These are phyloP conservation scores for Huntiella decipiens DNA, from an alignment of 2,329 filamentous ascomycete species.

Conservation along the genomic window DNA sequence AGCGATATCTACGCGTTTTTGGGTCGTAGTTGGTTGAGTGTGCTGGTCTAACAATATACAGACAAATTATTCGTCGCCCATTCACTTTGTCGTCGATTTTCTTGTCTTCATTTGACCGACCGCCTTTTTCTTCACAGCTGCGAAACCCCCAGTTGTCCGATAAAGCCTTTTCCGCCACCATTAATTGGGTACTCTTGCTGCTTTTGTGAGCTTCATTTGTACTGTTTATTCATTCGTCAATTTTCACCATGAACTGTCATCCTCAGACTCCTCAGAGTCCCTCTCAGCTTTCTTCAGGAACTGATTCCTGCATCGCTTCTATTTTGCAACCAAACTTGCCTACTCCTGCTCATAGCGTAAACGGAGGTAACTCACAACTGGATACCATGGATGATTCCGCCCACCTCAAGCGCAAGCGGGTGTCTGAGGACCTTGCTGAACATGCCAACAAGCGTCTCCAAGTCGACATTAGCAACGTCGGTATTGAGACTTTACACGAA, in stretches of 20 bases:
- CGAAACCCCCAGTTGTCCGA: background rate
- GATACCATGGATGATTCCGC: conserved; percentile 24
- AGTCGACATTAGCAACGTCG: conserved; percentile 32
- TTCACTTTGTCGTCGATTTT: background rate
- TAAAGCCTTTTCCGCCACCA: background rate
- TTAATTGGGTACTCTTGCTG: background rate
- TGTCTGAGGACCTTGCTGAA: conserved; percentile 34
- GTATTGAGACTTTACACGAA: conserved; percentile 45
- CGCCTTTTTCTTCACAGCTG: background rate
- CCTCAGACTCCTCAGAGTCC: conserved; percentile 50
- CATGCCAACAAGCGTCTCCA: conserved; percentile 43
- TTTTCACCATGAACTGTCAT: conserved; percentile 43
- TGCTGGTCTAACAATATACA: background rate
- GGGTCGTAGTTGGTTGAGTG: background rate
- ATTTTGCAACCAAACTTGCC: conserved; percentile 34
- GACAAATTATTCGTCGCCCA: background rate
- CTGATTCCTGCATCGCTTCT: conserved; percentile 32
- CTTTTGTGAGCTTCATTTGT: background rate
- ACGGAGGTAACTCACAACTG: conserved; percentile 28
- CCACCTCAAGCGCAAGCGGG: conserved; percentile 38
- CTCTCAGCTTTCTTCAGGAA: conserved; percentile 39
- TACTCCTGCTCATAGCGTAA: conserved; percentile 44
- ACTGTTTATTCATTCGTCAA: conserved; percentile 11
- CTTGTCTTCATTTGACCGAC: background rate
- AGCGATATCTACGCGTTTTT: conserved; percentile 1